Evolutionary conservation across 2,329 filamentous ascomycete genomes (phyloP).

Genomic region (Diatrype stigma): DNA sequence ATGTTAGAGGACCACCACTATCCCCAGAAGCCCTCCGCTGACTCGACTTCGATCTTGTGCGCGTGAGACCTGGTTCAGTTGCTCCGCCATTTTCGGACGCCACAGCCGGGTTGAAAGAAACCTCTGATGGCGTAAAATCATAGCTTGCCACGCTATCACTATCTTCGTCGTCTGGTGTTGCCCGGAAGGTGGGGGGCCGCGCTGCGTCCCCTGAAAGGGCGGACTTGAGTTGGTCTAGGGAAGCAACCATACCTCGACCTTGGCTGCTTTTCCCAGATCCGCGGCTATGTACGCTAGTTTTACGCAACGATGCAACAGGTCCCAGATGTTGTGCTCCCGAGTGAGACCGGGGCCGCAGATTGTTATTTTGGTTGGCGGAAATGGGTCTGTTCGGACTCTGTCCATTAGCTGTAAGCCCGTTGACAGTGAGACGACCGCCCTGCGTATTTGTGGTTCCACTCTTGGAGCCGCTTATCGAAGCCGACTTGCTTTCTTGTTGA

Average conservation of each 20-base stretch:
- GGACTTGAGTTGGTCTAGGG: slow-evolving; percentile 61
- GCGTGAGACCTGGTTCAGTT: slow-evolving; percentile 16
- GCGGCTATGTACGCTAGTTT: slow-evolving; percentile 50
- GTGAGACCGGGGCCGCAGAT: slow-evolving; percentile 45
- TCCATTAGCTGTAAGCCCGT: slow-evolving; percentile 38
- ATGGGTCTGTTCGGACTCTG: slow-evolving; percentile 34
- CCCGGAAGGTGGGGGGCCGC: slow-evolving; percentile 34
- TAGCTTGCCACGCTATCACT: slow-evolving; percentile 70
- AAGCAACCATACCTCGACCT: slow-evolving; percentile 49
- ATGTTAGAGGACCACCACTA: slow-evolving; percentile 22
- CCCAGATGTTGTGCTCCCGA: slow-evolving; percentile 27
- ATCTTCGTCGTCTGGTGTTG: slow-evolving; percentile 39
- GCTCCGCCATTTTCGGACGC: slow-evolving; percentile 26
- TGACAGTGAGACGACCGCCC: slow-evolving; percentile 56
- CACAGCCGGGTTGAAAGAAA: slow-evolving; percentile 52
- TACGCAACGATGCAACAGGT: slow-evolving; percentile 42
- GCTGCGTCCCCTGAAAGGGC: slow-evolving; percentile 51
- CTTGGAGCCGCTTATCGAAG: slow-evolving; percentile 72
- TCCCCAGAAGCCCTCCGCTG: slow-evolving; percentile 25
- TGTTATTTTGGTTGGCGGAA: slow-evolving; percentile 47
- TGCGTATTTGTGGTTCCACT: slow-evolving; percentile 54
- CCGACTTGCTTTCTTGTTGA: slow-evolving; percentile 65
- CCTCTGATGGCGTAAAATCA: slow-evolving; percentile 63
- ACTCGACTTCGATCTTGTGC: slow-evolving; percentile 24
- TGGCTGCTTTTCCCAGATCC: slow-evolving; percentile 40